Conservation (phyloP, 2,329 filamentous ascomycete species). For the Trichoderma sp. region DNA sequence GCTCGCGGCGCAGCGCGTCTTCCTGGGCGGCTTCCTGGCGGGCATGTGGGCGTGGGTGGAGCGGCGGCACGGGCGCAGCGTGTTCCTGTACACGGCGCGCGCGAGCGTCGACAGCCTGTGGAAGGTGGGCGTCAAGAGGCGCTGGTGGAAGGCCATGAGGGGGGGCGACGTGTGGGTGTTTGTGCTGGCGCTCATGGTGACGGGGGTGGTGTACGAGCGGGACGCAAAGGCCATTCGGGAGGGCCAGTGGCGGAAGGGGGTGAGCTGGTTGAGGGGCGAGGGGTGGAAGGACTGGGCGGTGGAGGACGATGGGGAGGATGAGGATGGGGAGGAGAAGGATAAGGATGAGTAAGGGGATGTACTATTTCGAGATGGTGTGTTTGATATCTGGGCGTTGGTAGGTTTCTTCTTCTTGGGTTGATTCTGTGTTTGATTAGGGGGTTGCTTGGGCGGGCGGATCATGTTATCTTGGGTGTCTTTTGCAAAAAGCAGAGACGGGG, state of each 20-base stretch:
- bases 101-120: constrained; percentile 81
- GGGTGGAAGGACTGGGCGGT: constrained; percentile 70
- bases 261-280: constrained; percentile 75
- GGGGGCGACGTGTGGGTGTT: constrained; percentile 87
- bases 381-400: not conserved
- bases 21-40: constrained; percentile 81
- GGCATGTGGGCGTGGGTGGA: constrained; percentile 85
- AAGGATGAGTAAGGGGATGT: constrained; percentile 29
- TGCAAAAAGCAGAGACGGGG: constrained; percentile 12
- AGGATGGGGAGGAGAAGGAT: constrained; percentile 41
- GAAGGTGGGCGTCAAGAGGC: constrained; percentile 90
- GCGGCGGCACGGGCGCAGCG: constrained; percentile 61
- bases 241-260: constrained; percentile 66
- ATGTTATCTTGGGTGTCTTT: constrained; percentile 7
- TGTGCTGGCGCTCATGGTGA: constrained; percentile 73
- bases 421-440: not conserved
- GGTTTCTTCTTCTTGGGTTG: constrained; percentile 10
- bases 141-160: constrained; percentile 81
- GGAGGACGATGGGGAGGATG: constrained; percentile 54
- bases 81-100: constrained; percentile 79
- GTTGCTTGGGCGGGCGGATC: not conserved
- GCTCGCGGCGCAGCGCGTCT: constrained; percentile 83
- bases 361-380: not conserved
- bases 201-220: constrained; percentile 76
- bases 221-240: constrained; percentile 70